phyloP scores from a whole-genome alignment of 768 basidiomycete genomes.

The Neoboletus subvelutipes region DNA sequence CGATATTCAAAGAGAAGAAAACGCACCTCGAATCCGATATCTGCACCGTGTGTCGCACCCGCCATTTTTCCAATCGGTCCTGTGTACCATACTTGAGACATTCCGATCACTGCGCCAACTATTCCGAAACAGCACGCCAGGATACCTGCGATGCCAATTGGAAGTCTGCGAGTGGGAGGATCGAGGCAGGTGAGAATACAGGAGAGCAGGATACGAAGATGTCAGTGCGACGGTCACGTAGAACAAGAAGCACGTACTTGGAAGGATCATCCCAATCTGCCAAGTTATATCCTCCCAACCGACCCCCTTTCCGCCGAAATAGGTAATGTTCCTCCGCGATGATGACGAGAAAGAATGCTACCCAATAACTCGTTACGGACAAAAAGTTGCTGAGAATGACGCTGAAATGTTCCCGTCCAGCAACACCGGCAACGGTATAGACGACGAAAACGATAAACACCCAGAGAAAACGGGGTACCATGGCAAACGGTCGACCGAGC shows the following conservation, averaged over 20 bases:
- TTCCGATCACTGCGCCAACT: constrained; percentile 49
- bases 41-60: constrained; percentile 44
- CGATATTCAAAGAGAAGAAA: no score
- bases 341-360: constrained; percentile 46
- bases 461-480: constrained; percentile 47
- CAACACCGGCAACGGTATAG: constrained; percentile 42
- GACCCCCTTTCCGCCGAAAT: constrained; percentile 41
- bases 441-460: constrained; percentile 39
- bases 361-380: constrained; percentile 46
- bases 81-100: constrained; percentile 54
- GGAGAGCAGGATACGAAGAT: no score
- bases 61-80: constrained; percentile 47
- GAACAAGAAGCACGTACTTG: constrained; percentile 27
- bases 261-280: constrained; percentile 45
- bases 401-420: constrained; percentile 45
- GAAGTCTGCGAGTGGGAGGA: constrained; percentile 34
- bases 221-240: neutral
- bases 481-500: constrained; percentile 42
- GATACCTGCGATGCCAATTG: constrained; percentile 48
- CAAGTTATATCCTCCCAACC: constrained; percentile 51
- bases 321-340: constrained; percentile 46
- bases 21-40: constrained; percentile 56
- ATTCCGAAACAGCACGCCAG: constrained; percentile 47
- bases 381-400: constrained; percentile 44
- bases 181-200: neutral